Evolutionary conservation across 2,329 filamentous ascomycete species (phyloP).

Genomic region (Elsinoe necatrix): DNA sequence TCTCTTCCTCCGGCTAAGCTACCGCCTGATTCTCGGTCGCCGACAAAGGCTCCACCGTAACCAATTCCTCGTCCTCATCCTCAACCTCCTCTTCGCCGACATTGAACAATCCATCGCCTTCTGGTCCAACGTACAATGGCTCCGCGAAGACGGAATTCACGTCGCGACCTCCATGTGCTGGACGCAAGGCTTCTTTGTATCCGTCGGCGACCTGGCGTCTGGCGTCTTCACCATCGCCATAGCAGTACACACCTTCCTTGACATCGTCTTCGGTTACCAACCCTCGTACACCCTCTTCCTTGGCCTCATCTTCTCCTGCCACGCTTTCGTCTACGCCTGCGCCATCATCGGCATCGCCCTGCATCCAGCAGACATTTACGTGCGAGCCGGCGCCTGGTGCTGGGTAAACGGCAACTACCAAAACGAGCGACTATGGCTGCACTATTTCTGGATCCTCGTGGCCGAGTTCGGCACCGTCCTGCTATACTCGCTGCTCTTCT

Average conservation of each 20-base stretch:
- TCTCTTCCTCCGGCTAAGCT: conserved; percentile 39
- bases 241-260: conserved; percentile 55
- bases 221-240: conserved; percentile 59
- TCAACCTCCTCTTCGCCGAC: conserved; percentile 60
- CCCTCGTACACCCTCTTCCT: conserved; percentile 46
- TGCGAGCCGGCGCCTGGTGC: conserved; percentile 58
- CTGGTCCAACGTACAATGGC: conserved; percentile 51
- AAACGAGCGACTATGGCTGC: conserved; percentile 48
- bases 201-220: conserved; percentile 55
- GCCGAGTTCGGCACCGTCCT: conserved; percentile 44
- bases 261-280: conserved; percentile 49
- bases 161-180: conserved; percentile 48
- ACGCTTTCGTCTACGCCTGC: conserved; percentile 52
- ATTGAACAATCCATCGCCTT: conserved; percentile 58
- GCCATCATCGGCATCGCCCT: conserved; percentile 43
- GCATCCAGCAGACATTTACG: conserved; percentile 43
- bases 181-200: conserved; percentile 59
- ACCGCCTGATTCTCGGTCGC: conserved; percentile 36
- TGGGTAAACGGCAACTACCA: conserved; percentile 51
- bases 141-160: conserved; percentile 44
- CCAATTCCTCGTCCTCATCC: conserved; percentile 59
- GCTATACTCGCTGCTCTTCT: conserved; percentile 39
- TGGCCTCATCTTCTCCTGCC: conserved; percentile 39
- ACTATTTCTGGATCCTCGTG: conserved; percentile 56
- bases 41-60: conserved; percentile 37